These are phyloP conservation scores for Pyrenopolyporus hunteri DNA, from an alignment of 495 filamentous ascomycete genomes.

Conservation along the genomic window DNA sequence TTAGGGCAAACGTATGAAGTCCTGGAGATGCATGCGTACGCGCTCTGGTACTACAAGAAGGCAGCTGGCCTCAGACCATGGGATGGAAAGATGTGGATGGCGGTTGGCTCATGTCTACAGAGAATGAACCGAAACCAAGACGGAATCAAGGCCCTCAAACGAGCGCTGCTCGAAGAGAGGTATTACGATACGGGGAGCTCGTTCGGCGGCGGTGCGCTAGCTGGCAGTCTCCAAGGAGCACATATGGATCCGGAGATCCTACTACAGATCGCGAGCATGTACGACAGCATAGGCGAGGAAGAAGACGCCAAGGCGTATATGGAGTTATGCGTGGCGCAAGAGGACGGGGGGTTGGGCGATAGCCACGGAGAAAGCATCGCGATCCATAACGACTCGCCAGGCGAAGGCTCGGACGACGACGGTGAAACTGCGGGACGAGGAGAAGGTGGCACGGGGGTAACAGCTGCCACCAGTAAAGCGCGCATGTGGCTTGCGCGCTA, in stretches of 20 bases:
- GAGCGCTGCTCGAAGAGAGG: constrained; percentile 81
- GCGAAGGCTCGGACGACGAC: constrained; percentile 60
- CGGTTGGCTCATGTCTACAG: constrained; percentile 87
- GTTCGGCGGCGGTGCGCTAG: constrained; percentile 49
- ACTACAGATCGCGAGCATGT: constrained; percentile 86
- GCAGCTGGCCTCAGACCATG: constrained; percentile 88
- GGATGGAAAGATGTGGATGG: constrained; percentile 99
- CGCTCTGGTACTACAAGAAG: constrained; percentile 96
- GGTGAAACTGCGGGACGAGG: constrained; percentile 49
- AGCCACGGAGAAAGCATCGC: constrained; percentile 56
- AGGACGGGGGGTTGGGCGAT: constrained; percentile 62
- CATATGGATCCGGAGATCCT: constrained; percentile 89
- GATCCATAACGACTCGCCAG: constrained; percentile 54
- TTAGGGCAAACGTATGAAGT: constrained; percentile 97
- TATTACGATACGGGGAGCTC: constrained; percentile 69
- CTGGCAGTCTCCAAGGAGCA: constrained; percentile 44
- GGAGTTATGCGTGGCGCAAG: constrained; percentile 91
- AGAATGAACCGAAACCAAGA: constrained; percentile 82
- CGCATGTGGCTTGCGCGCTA: constrained; percentile 91
- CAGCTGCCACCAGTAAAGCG: constrained; percentile 86
- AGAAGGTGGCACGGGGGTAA: constrained; percentile 72
- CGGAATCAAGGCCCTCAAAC: constrained; percentile 92
- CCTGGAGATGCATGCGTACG: constrained; percentile 96
- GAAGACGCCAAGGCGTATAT: constrained; percentile 89
- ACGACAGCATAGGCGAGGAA: constrained; percentile 75